These are phyloP conservation scores for Trypanosoma melophagium DNA, from an alignment of 208 protist genomes.

Conservation along the genomic window DNA sequence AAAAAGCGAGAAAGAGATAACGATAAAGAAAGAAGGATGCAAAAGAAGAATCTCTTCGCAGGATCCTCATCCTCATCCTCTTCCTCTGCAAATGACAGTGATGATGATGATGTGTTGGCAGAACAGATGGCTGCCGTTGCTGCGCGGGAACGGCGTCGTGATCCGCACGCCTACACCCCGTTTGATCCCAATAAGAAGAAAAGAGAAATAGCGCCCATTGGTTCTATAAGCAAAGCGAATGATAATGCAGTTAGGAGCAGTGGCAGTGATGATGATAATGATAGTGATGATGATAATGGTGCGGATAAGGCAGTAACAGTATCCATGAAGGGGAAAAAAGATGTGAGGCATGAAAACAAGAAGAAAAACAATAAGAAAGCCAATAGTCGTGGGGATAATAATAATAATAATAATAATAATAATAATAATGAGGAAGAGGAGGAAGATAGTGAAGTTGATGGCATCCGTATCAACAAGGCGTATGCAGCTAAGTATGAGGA, in stretches of 20 bases:
- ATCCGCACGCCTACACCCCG: conserved; percentile 61
- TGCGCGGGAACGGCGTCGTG: conserved; percentile 44
- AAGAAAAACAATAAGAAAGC: neutral
- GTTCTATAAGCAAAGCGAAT: neutral
- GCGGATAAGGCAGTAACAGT: neutral
- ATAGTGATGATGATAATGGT: neutral
- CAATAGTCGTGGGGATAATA: neutral
- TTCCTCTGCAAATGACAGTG: conserved; percentile 12
- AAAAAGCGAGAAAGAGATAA: neutral
- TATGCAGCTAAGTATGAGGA: conserved; percentile 86
- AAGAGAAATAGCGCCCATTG: neutral
- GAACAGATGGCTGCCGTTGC: conserved; percentile 52
- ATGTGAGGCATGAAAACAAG: neutral
- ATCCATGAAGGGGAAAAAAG: neutral
- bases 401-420: conserved; percentile 11
- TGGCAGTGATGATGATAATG: neutral
- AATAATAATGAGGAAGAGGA: conserved; percentile 17
- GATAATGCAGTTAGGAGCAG: neutral
- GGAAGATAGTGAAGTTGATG: conserved; percentile 20
- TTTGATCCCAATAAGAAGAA: conserved; percentile 8
- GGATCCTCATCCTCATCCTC: conserved; percentile 9
- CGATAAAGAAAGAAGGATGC: conserved; percentile 1
- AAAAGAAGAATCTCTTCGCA: conserved; percentile 31
- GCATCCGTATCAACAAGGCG: conserved; percentile 67
- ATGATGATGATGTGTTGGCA: conserved; percentile 31